Evolutionary conservation across 495 filamentous ascomycete species (phyloP).

Genomic region (Aspergillus ellipticus): DNA sequence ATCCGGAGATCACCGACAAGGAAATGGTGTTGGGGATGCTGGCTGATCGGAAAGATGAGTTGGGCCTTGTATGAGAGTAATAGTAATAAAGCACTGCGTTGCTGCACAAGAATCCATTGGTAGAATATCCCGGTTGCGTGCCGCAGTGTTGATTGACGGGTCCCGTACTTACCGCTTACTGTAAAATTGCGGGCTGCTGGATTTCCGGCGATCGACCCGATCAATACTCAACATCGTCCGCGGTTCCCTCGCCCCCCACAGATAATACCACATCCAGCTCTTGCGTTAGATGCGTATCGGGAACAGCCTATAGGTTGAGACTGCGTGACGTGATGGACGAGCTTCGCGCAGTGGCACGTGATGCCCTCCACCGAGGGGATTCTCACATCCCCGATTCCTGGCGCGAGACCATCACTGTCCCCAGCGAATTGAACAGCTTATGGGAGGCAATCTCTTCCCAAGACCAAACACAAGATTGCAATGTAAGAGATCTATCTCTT

Average conservation of each 20-base stretch:
- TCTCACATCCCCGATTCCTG: slow-evolving; percentile 13
- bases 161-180: slow-evolving; percentile 1
- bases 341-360: slow-evolving; percentile 29
- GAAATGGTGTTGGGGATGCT: slow-evolving; percentile 65
- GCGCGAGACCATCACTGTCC: slow-evolving; percentile 6
- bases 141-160: not conserved
- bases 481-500: slow-evolving; percentile 16
- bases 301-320: not conserved
- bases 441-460: slow-evolving; percentile 31
- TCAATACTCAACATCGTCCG: no score
- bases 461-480: slow-evolving; percentile 14
- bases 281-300: no score
- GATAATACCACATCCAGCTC: not conserved
- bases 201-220: not conserved
- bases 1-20: slow-evolving; percentile 62
- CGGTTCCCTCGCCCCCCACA: no score
- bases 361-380: slow-evolving; percentile 18
- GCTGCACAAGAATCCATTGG: not conserved
- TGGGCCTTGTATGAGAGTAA: slow-evolving; percentile 40
- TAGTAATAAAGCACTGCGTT: not conserved
- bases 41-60: slow-evolving; percentile 46
- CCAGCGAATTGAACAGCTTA: slow-evolving; percentile 20
- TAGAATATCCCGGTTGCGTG: not conserved
- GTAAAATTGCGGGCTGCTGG: not conserved
- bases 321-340: slow-evolving; percentile 25